These are phyloP conservation scores for Cephalotrichum gorgonifer DNA, from an alignment of 2,329 filamentous ascomycete species.

Conservation along the genomic window DNA sequence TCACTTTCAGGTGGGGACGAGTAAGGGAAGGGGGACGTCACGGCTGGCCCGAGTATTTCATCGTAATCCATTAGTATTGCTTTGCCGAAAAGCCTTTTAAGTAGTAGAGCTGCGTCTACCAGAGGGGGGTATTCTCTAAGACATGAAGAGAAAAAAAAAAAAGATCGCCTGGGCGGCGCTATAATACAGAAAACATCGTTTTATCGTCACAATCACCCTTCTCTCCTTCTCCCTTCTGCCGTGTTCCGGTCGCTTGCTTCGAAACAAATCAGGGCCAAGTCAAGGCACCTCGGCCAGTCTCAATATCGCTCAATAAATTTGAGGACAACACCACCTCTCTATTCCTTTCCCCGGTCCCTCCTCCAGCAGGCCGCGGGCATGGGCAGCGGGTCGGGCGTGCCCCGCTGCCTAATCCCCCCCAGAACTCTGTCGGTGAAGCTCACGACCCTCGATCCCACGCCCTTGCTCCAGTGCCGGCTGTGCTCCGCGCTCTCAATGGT, in stretches of 20 bases:
- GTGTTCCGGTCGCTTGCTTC: background rate
- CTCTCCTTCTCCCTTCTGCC: background rate
- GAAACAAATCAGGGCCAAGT: background rate
- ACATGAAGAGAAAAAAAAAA: background rate
- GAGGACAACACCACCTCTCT: no score
- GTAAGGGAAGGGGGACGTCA: background rate
- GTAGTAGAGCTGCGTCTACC: background rate
- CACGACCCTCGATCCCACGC: constrained; percentile 71
- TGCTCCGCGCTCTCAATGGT: constrained; percentile 92
- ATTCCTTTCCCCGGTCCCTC: background rate
- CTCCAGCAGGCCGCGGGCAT: constrained; percentile 8
- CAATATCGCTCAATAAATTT: background rate
- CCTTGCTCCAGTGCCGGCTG: constrained; percentile 71
- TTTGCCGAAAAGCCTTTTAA: background rate
- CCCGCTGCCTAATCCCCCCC: constrained; percentile 47
- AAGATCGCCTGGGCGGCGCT: background rate
- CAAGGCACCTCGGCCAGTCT: background rate
- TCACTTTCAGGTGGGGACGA: background rate
- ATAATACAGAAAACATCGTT: background rate
- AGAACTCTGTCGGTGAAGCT: constrained; percentile 91
- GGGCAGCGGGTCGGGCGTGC: constrained; percentile 4
- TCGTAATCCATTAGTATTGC: background rate
- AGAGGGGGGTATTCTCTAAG: constrained; percentile 4
- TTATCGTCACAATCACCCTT: background rate
- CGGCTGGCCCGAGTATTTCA: background rate